These are phyloP conservation scores for Beauveria varroae DNA, from an alignment of 2,329 filamentous ascomycete genomes.

Conservation along the genomic window DNA sequence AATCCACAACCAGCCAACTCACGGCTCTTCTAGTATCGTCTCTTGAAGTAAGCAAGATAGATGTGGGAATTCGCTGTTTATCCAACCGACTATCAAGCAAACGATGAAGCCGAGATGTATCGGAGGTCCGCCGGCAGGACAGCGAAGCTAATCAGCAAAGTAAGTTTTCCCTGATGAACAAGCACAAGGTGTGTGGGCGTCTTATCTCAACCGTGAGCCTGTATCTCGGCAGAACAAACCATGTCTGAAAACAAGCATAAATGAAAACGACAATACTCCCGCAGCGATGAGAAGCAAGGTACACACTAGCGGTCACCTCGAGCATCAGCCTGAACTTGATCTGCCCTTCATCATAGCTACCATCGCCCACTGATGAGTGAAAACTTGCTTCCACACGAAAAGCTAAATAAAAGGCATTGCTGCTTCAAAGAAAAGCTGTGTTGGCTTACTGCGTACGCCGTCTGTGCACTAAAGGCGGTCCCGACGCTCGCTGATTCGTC, in stretches of 20 bases:
- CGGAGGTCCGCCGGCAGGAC: background rate
- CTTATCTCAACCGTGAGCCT: background rate
- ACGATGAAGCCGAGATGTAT: background rate
- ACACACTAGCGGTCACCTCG: no score
- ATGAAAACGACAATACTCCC: background rate
- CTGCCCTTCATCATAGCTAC: background rate
- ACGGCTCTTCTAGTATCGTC: no score
- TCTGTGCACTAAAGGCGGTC: background rate
- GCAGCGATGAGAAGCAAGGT: background rate
- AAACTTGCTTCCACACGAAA: no score
- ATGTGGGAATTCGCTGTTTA: background rate
- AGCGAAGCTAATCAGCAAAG: background rate
- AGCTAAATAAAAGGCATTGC: no score
- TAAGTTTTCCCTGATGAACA: background rate
- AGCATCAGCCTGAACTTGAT: background rate
- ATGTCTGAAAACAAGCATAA: slow-evolving; percentile 5
- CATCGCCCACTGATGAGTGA: no score
- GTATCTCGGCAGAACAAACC: background rate
- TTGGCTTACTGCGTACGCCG: background rate
- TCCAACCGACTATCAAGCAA: background rate
- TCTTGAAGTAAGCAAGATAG: background rate
- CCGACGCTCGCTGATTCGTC: slow-evolving; percentile 1
- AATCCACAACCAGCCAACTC: background rate
- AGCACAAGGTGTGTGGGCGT: background rate
- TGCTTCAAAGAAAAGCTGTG: no score